These are phyloP conservation scores for Penicillium roqueforti DNA, from an alignment of 495 filamentous ascomycete species.

Conservation along the genomic window DNA sequence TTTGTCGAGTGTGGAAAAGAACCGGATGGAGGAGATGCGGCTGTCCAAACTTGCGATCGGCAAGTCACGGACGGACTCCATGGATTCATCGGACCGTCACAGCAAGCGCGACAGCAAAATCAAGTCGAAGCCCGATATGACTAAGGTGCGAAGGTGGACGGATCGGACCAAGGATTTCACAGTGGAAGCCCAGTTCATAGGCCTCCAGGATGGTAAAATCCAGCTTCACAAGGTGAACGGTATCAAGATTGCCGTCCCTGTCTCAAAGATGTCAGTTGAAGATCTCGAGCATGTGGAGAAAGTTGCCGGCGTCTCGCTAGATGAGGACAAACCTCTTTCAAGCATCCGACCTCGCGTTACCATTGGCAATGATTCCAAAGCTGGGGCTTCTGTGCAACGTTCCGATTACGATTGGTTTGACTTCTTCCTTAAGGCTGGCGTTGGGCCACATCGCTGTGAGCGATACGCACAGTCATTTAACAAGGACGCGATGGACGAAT, in stretches of 20 bases:
- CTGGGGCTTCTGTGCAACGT: conserved; percentile 55
- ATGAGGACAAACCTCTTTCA: conserved; percentile 93
- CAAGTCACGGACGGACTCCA: conserved; percentile 53
- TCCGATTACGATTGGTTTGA: conserved; percentile 96
- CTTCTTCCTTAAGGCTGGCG: conserved; percentile 90
- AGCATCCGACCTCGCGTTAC: conserved; percentile 53
- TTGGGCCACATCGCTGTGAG: conserved; percentile 87
- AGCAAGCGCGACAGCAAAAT: conserved; percentile 56
- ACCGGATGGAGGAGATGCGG: conserved; percentile 76
- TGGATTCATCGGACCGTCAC: conserved; percentile 63
- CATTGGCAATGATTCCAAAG: conserved; percentile 20
- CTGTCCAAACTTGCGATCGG: conserved; percentile 71
- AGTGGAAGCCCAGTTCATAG: conserved; percentile 95
- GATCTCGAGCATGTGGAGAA: conserved; percentile 94
- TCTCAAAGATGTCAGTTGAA: conserved; percentile 89
- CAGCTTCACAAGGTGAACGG: conserved; percentile 97
- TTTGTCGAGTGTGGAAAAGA: conserved; percentile 72
- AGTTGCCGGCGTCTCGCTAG: conserved; percentile 78
- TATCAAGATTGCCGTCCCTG: conserved; percentile 95
- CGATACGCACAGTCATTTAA: conserved; percentile 85
- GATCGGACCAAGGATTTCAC: conserved; percentile 94
- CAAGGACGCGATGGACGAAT: conserved; percentile 93
- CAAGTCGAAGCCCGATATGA: conserved; percentile 71
- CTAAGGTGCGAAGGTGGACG: conserved; percentile 86
- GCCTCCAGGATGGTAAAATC: conserved; percentile 86